Evolutionary conservation across 495 filamentous ascomycete species (phyloP), one percentile per base, ranked within the genome.

Genomic region (Pseudoneurospora amorphoporcata): DNA sequence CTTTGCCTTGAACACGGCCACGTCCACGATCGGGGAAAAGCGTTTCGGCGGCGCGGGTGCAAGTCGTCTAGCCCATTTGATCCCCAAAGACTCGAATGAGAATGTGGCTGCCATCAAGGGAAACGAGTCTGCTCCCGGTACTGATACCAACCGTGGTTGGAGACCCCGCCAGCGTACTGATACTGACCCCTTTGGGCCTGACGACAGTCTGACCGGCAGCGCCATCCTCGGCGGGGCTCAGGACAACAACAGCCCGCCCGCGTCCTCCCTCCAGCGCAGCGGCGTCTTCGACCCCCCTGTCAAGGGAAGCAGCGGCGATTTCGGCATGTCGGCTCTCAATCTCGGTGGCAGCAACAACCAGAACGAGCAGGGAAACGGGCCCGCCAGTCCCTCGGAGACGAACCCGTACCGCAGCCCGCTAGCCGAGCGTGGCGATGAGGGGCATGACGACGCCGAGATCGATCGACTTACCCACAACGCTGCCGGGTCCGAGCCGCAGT

Each of bases 381-480:
- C 88, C 75, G 72, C 92, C 73, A 98, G 96, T 77, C 96, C 95
- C 42, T 95, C 95, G 0, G 94, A 97, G 73, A 98, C 95, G 1
- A 99, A 99, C 80, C 96, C 95, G n/a, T 99, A 94, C 77, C 92
- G 92, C 75, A 98, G 95, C 80, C 96, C 95, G 9, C 89, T 73
- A 40, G 75, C 69, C 9, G 76, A 79, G 14, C 77, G 92, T n/a
- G 91, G 88, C n/a, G 92, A 94, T 19, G 88, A 89, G 40, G 85
- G 85, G 0, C 90, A 65, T 65, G 85, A 87, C 3, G 91, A 93
- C 38, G 91, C 94, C 73, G 80, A 88, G 40, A 87, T 89, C 70
- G 83, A 84, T 6, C 79, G 81, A 9, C 79, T 78, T 42, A 78
- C 78, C 32, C 84, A 83, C 23, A 75, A 81, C 1, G 75, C 77